A percentile compares a stretch with the other conserved stretches of the same genome.
Conservation (phyloP, 208 protist genomes). For the Trichomonas tenax region DNA sequence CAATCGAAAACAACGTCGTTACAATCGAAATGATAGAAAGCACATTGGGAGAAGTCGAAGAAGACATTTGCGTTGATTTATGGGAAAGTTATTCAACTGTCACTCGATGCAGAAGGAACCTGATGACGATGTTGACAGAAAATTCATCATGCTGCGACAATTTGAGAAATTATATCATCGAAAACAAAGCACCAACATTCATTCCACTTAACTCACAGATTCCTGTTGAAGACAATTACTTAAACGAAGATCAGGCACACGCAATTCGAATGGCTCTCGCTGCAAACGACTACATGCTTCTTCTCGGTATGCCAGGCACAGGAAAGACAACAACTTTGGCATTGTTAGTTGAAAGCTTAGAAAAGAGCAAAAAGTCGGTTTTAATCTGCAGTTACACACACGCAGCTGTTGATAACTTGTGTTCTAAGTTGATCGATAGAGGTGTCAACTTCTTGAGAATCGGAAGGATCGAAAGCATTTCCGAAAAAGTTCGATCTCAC, state of each 20-base stretch:
- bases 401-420: slow-evolving; percentile 48
- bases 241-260: slow-evolving; percentile 22
- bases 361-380: slow-evolving; percentile 25
- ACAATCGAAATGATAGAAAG: background rate
- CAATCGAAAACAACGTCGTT: background rate
- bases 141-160: background rate
- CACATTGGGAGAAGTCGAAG: background rate
- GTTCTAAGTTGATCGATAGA: slow-evolving; percentile 39
- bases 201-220: background rate
- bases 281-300: slow-evolving; percentile 14
- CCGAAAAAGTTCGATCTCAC: background rate
- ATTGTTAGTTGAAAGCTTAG: slow-evolving; percentile 29
- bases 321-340: slow-evolving; percentile 49
- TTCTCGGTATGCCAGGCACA: slow-evolving; percentile 51
- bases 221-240: background rate
- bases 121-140: background rate
- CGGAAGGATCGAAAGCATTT: background rate
- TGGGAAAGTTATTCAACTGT: background rate
- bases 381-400: slow-evolving; percentile 44
- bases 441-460: slow-evolving; percentile 23
- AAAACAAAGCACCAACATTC: background rate
- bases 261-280: background rate
- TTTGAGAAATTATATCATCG: background rate
- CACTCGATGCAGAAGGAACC: background rate
- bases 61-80: background rate